Conservation (phyloP, 2,329 filamentous ascomycete genomes). For the Balansia obtecta region DNA sequence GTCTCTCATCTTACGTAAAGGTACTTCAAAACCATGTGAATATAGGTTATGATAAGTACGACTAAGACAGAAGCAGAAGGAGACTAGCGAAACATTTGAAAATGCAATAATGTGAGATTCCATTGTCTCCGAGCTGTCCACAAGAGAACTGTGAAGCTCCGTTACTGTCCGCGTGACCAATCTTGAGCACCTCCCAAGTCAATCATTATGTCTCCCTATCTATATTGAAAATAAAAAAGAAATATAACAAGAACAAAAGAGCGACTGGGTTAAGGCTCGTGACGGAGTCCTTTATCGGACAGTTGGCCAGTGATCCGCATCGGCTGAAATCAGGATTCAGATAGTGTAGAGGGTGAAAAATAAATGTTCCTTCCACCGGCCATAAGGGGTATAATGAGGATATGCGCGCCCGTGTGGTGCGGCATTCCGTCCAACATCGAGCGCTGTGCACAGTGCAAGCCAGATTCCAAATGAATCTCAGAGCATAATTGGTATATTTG, state of each 20-base stretch:
- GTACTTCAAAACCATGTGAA: not conserved
- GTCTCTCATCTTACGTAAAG: not conserved
- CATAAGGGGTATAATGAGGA: not conserved
- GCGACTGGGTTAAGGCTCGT: too few species aligned
- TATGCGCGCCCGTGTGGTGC: not conserved
- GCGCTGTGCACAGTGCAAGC: not conserved
- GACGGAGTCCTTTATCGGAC: too few species aligned
- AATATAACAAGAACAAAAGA: too few species aligned
- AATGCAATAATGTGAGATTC: not conserved
- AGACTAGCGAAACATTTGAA: not conserved
- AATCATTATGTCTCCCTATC: not conserved
- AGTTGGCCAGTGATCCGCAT: too few species aligned
- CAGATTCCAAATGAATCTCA: not conserved
- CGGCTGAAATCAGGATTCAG: too few species aligned
- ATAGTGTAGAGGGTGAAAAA: not conserved
- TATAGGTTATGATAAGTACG: not conserved
- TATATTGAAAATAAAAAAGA: too few species aligned
- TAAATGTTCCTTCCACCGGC: not conserved
- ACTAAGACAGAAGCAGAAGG: not conserved
- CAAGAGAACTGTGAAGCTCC: slow-evolving; percentile 1
- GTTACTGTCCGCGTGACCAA: not conserved
- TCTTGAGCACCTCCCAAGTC: not conserved
- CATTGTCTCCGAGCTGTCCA: not conserved
- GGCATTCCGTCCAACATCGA: not conserved
- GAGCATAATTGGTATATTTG: slow-evolving; percentile 1